Base-by-base conservation (phyloP, 371 early-diverging fungal genomes). In the Catenaria anguillulae region DNA sequence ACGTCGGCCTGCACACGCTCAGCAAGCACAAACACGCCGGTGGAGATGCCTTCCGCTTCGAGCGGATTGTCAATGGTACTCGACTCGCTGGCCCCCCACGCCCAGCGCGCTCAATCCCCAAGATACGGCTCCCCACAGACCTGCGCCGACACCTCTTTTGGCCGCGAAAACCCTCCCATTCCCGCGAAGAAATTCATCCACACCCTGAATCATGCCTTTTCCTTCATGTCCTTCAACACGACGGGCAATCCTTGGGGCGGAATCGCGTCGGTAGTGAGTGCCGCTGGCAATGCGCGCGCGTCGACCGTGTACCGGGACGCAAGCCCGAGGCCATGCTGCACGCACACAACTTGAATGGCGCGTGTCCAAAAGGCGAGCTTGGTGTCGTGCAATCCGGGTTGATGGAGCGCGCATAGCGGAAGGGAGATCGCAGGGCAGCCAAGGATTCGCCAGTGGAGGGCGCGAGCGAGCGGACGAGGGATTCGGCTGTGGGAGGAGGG, bases 331-430 rank as follows among this genome's bases (percentile, higher is more conserved):
- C 45, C 52, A 17, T 50, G 12, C 15, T 15, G 29, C 29, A 50
- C 26, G 8, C 26, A 10, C 26, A 50, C 15, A 31, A 29, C 52
- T 2, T 19, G 52, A 0, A 50, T 0, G 15, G 6, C 29, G 17
- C 29, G 29, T 8, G 15, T 8, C 58, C 58, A 58, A 21, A 58
- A 58, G 29, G 10, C 17, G 35, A 58, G 33, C 31, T 58, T 58
- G 35, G 58, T 36, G 36, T 58, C 58, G n/a, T 24, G 24, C n/a
- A 36, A 21, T n/a, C n/a, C 1, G 58, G 58, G 58, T 58, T 58
- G 58, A 58, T 36, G 58, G 15, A 13, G 36, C 58, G 36, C 42
- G 58, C 19, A 2, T 8, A 13, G 1, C 12, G 37, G 36, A 58
- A 58, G 15, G 58, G n/a, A 36, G 58, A 34, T 12, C 31, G 8